Percentiles rank a stretch among this genome's conserved stretches.
Conservation (phyloP, 2,329 filamentous ascomycete genomes). For the Delphinella strobiligena region DNA sequence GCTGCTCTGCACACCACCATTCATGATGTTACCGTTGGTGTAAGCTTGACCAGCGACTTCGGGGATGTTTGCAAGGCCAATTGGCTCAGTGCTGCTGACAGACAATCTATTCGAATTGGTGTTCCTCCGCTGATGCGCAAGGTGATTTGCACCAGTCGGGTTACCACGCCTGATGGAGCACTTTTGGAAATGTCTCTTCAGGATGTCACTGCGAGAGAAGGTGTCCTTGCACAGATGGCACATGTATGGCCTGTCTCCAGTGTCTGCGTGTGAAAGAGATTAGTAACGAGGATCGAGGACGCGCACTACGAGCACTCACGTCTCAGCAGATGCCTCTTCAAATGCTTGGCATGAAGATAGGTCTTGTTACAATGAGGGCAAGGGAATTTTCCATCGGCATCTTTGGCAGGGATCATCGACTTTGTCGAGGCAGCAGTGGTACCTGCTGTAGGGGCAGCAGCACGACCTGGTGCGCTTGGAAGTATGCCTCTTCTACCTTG, state of each 20-base stretch:
- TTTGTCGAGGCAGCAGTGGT: constrained; percentile 49
- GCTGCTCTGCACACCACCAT: constrained; percentile 17
- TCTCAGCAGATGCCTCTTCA: constrained; percentile 89
- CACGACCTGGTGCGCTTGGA: constrained; percentile 77
- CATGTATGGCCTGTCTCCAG: constrained; percentile 95
- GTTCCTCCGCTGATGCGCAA: constrained; percentile 54
- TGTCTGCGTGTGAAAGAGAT: constrained; percentile 48
- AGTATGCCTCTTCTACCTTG: constrained; percentile 86
- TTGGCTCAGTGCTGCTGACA: constrained; percentile 23
- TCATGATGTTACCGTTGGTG: constrained; percentile 14
- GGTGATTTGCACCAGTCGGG: constrained; percentile 83
- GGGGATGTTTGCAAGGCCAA: constrained; percentile 22
- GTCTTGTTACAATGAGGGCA: constrained; percentile 98
- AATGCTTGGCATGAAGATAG: constrained; percentile 91
- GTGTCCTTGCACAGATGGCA: constrained; percentile 96
- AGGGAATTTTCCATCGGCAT: constrained; percentile 94
- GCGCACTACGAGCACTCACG: constrained; percentile 53
- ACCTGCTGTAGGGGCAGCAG: constrained; percentile 61
- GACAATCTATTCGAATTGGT: constrained; percentile 33
- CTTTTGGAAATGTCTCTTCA: constrained; percentile 99
- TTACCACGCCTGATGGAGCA: constrained; percentile 94
- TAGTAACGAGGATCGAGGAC: too few relatives aligned
- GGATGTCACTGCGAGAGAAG: constrained; percentile 92
- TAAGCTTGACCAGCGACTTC: constrained; percentile 20
- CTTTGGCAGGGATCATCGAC: constrained; percentile 82